A percentile compares a stretch with the other conserved stretches of the same genome.
These are phyloP conservation scores for Saccharomyces eubayanus DNA, from an alignment of 805 yeast genomes.

Conservation along the genomic window DNA sequence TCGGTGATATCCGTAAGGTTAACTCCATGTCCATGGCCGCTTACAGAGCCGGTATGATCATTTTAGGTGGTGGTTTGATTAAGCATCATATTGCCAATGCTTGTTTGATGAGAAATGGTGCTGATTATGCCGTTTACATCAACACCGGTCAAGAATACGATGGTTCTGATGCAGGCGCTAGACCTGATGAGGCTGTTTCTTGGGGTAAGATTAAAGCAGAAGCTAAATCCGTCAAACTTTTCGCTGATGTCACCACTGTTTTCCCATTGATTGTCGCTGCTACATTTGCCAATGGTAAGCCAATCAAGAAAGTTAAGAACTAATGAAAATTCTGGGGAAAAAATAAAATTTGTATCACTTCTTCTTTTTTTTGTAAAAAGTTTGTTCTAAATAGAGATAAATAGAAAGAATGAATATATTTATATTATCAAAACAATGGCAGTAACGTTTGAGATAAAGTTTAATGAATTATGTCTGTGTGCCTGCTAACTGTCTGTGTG, in stretches of 20 bases:
- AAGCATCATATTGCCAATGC: conserved; percentile 98
- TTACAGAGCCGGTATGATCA: conserved; percentile 86
- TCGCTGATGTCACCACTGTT: conserved; percentile 89
- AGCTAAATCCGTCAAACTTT: conserved; percentile 84
- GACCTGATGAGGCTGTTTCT: conserved; percentile 97
- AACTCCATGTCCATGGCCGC: conserved; percentile 96
- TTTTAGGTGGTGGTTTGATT: conserved; percentile 91
- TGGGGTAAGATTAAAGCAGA: conserved; percentile 99
- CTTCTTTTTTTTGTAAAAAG: not conserved
- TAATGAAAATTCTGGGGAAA: not conserved
- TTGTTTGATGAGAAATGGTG: conserved; percentile 98
- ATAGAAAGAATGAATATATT: not conserved
- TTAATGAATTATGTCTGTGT: not conserved
- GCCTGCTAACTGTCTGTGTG: not conserved
- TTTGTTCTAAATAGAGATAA: conserved; percentile 3
- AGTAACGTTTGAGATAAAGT: not conserved
- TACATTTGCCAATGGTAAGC: conserved; percentile 67
- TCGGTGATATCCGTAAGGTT: conserved; percentile 83
- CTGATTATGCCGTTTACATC: conserved; percentile 93
- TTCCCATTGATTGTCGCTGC: conserved; percentile 97
- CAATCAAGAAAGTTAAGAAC: not conserved
- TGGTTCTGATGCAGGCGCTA: conserved; percentile 98
- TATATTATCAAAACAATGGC: not conserved
- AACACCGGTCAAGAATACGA: conserved; percentile 98
- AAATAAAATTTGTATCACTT: not conserved